These are phyloP conservation scores for Suillus tomentosus DNA, from an alignment of 768 basidiomycete genomes.

Conservation along the genomic window DNA sequence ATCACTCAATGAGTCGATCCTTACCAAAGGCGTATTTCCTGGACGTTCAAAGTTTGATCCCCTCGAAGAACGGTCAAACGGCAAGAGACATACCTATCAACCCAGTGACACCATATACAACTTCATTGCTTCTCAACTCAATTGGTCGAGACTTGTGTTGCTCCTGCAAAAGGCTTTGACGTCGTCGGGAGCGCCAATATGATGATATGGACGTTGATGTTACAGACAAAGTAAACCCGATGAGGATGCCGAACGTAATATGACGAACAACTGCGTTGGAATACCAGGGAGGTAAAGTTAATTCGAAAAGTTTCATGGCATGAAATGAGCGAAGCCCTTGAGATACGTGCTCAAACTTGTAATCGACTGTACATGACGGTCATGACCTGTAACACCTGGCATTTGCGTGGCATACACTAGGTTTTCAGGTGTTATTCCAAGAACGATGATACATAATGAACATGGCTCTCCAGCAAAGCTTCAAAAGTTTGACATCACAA, in stretches of 20 bases:
- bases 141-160: constrained; percentile 55
- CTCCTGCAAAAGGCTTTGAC: constrained; percentile 37
- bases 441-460: too few relatives aligned
- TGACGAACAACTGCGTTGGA: constrained; percentile 33
- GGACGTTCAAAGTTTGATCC: background rate
- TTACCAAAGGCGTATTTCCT: constrained; percentile 94
- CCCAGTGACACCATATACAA: constrained; percentile 79
- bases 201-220: constrained; percentile 66
- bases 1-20: constrained; percentile 90
- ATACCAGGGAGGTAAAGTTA: constrained; percentile 25
- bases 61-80: background rate
- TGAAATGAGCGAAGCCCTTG: background rate
- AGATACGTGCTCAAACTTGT: background rate
- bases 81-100: constrained; percentile 67
- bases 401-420: background rate
- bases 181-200: constrained; percentile 53
- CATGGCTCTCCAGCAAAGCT: background rate
- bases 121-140: constrained; percentile 73
- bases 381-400: background rate
- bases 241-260: constrained; percentile 54
- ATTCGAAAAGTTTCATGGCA: constrained; percentile 17
- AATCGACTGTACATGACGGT: background rate
- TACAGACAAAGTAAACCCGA: constrained; percentile 78
- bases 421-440: too few relatives aligned
- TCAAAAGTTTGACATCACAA: background rate